Evolutionary conservation across 2,329 filamentous ascomycete genomes (phyloP).

Genomic region (Phaeophleospora eucalypticola): DNA sequence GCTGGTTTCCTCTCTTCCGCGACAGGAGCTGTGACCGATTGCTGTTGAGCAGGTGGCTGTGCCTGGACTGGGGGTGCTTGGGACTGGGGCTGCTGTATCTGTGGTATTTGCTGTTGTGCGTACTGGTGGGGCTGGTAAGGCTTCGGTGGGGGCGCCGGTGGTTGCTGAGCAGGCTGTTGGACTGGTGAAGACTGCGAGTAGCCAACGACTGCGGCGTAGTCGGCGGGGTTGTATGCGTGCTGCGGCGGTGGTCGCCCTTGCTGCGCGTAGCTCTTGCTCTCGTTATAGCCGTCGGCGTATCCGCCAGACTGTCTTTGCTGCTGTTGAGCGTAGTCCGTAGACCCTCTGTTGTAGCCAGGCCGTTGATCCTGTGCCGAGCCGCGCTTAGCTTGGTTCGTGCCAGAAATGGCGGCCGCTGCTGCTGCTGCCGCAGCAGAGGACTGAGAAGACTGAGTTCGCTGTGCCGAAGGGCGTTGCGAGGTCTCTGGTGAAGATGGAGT

Average conservation of each 20-base stretch:
- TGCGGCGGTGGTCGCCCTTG: constrained; percentile 38
- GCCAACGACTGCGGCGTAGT: constrained; percentile 56
- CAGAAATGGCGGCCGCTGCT: constrained; percentile 35
- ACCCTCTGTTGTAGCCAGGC: constrained; percentile 41
- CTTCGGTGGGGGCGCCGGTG: constrained; percentile 52
- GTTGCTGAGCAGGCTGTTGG: constrained; percentile 44
- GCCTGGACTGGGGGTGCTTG: constrained; percentile 38
- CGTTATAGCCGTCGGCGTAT: constrained; percentile 34
- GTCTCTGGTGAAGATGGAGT: constrained; percentile 46
- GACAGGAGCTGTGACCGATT: constrained; percentile 28
- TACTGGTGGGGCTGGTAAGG: constrained; percentile 52
- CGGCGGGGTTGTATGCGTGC: constrained; percentile 67
- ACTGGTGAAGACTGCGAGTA: constrained; percentile 32
- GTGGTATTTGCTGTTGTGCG: constrained; percentile 40
- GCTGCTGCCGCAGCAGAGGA: constrained; percentile 48
- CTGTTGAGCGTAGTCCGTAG: constrained; percentile 35
- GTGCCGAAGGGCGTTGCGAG: constrained; percentile 43
- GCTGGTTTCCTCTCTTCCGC: constrained; percentile 53
- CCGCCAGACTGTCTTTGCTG: constrained; percentile 22
- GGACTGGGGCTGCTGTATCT: constrained; percentile 39
- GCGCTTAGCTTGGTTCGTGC: constrained; percentile 33
- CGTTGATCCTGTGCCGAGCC: constrained; percentile 39
- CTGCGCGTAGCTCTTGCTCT: constrained; percentile 28
- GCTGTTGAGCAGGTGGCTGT: constrained; percentile 27
- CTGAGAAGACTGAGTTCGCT: constrained; percentile 48